A percentile compares a stretch with the other conserved stretches of the same genome.
Evolutionary conservation across 164 flowering plant genomes (phyloP).

Genomic region (Macadamia tetraphylla): DNA sequence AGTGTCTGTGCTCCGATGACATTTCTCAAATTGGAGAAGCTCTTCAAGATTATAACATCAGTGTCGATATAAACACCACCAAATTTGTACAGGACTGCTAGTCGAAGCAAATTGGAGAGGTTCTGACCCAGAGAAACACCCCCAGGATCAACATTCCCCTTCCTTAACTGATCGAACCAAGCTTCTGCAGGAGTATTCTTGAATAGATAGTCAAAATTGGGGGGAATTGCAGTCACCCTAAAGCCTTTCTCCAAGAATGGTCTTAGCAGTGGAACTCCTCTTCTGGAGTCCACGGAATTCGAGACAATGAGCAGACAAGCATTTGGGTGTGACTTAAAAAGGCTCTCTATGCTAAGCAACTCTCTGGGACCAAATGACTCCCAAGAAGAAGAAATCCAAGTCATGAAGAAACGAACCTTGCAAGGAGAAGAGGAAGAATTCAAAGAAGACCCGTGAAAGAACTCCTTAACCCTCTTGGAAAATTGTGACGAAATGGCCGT

Average conservation of each 20-base stretch:
- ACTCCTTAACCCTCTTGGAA: conserved; percentile 32
- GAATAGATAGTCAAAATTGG: conserved; percentile 58
- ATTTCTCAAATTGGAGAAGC: conserved; percentile 50
- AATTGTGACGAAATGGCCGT: conserved; percentile 23
- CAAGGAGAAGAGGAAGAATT: conserved; percentile 35
- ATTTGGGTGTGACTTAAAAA: conserved; percentile 68
- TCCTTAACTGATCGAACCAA: conserved; percentile 50
- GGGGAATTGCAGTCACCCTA: conserved; percentile 48
- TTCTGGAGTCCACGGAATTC: conserved; percentile 47
- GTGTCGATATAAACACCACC: conserved; percentile 86
- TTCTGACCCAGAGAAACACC: conserved; percentile 77
- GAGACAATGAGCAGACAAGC: conserved; percentile 74
- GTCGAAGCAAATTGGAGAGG: conserved; percentile 82
- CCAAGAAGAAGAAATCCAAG: conserved; percentile 80
- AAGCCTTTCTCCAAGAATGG: conserved; percentile 50
- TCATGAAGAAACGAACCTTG: conserved; percentile 64
- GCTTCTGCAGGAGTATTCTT: conserved; percentile 47
- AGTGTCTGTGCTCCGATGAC: conserved; percentile 74
- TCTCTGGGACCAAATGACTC: conserved; percentile 56
- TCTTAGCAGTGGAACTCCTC: conserved; percentile 37
- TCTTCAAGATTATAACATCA: conserved; percentile 68
- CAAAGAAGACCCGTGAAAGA: conserved; percentile 27
- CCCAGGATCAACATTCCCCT: conserved; percentile 63
- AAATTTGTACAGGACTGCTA: conserved; percentile 59
- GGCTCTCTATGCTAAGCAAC: conserved; percentile 45